Base-by-base conservation (phyloP, 2,329 filamentous ascomycete species). In the Polytolypa hystricis region DNA sequence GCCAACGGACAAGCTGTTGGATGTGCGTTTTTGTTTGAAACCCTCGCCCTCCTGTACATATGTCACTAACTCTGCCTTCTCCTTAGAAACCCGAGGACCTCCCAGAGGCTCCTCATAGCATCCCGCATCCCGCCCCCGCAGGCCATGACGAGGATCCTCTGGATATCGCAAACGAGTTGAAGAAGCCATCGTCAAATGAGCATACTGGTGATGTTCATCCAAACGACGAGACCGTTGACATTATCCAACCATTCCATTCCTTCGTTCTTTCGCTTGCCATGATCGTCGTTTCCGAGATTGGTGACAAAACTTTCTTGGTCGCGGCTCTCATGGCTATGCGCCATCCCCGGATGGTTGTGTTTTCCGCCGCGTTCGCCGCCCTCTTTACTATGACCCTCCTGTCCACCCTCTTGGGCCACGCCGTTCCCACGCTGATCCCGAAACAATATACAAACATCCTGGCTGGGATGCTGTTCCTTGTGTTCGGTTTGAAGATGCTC, bases 251-350 rank as follows among this genome's bases (percentile, higher is more conserved):
- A 12, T 67, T 79, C 51, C 89, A 98, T 59, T 96, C 91, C 3
- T 93, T 91, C 53, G 55, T 93, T 9, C 77, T 96, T 20, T 93
- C 91, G 11, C 77, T 95, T 42, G 89, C 87, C 40, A 98, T 96
- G 91, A 98, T 98, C 51, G 68, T 96, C 44, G 81, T 96, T 50
- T 95, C 89, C 31, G 91, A 98, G 59, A 78, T 98, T 51, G 91
- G 91, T 45, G 91, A 98, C 73, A 98, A 98, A 66, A 98, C 91
- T 0, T 98, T 98, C 67, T 72, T 98, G 29, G 85, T 98, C 15
- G 91, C 91, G 5, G 89, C 87, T 5, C 74, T 98, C 12, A 98
- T 98, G 91, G 91, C 91, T 9, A 98, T 98, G 91, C 91, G 94
- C 57, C 89, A 98, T 53, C 82, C 91, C 43, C 81, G 91, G 35